phyloP scores from a whole-genome alignment of 768 basidiomycete genomes.

The Brasilioporus rufonigricans region DNA sequence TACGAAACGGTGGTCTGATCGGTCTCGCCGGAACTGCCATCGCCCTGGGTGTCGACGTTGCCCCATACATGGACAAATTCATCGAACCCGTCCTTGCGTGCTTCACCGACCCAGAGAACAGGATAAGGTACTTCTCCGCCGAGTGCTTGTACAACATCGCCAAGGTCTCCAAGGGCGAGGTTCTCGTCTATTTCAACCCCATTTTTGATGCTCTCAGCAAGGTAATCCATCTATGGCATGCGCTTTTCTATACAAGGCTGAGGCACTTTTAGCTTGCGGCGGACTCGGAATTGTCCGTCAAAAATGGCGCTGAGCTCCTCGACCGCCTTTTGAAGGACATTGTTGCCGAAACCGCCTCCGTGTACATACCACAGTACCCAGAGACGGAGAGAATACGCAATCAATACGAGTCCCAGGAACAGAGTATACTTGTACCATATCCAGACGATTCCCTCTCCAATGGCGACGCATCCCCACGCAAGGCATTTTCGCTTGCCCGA shows the following conservation, averaged over 20 bases:
- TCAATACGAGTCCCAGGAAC: constrained; percentile 39
- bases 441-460: constrained; percentile 44
- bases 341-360: constrained; percentile 93
- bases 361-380: constrained; percentile 86
- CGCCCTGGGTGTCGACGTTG: constrained; percentile 88
- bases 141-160: constrained; percentile 98
- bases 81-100: constrained; percentile 85
- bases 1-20: constrained; percentile 93
- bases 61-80: constrained; percentile 93
- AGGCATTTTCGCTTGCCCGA: constrained; percentile 89
- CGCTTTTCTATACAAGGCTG: constrained; percentile 8
- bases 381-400: constrained; percentile 69
- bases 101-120: constrained; percentile 91
- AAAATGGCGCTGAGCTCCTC: constrained; percentile 96
- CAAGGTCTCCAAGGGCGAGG: constrained; percentile 95
- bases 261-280: constrained; percentile 74
- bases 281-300: constrained; percentile 93
- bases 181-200: constrained; percentile 95
- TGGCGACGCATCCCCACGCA: constrained; percentile 43
- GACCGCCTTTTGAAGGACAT: constrained; percentile 98
- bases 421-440: constrained; percentile 63
- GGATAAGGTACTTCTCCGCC: constrained; percentile 96
- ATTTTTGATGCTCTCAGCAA: constrained; percentile 98
- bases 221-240: constrained; percentile 42
- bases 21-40: constrained; percentile 97